Base-by-base conservation (phyloP, 163 green algal genomes). In the Scenedesmus sp. region DNA sequence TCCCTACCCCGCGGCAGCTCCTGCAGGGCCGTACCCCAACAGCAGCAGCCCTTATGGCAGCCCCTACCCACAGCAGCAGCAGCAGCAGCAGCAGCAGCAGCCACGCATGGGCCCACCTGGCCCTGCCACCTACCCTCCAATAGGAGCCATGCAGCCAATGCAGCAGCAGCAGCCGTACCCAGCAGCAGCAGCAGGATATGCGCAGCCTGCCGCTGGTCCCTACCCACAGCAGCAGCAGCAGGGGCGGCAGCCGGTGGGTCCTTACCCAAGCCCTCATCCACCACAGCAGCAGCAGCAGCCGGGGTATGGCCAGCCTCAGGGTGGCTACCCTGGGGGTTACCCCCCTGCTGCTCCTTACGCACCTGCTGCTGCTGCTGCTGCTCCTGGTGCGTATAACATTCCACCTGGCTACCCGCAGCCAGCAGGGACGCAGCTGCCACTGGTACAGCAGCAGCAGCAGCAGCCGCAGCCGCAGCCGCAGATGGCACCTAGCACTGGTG, bases 31-130 rank as follows among this genome's bases (percentile, higher is more conserved):
- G 4, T 76, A 76, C 66, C 2, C 66, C 70, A 52, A 79, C 3
- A 52, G 54, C 70, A 56, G 57, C 23, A 88, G 60, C 55, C 57
- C 66, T 52, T 52, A 56, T 16, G 56, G 9, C 59, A 77, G 52
- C n/a, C 10, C 23, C 12, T 57, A 76, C 57, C 57, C 26, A 0
- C 84, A 52, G 60, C 16, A 4, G 26, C 67, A 70, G 86, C 52
- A 46, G n/a, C n/a, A 16, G 23, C 62, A 81, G n/a, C 87, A 84
- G 86, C 86, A 73, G 87, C 87, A 84, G n/a, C 87, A 56, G 46
- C 23, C 70, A 79, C 20, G 70, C 23, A 79, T 79, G 70, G 70
- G 23, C 4, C 70, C 46, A 52, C 23, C 23, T 52, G 70, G 23
- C 2, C 23, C 23, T 52, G 70, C 70, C 16, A 79, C 4, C 4